Conservation (phyloP, 2,329 filamentous ascomycete genomes). For the Tolypocladium ophioglossoides region DNA sequence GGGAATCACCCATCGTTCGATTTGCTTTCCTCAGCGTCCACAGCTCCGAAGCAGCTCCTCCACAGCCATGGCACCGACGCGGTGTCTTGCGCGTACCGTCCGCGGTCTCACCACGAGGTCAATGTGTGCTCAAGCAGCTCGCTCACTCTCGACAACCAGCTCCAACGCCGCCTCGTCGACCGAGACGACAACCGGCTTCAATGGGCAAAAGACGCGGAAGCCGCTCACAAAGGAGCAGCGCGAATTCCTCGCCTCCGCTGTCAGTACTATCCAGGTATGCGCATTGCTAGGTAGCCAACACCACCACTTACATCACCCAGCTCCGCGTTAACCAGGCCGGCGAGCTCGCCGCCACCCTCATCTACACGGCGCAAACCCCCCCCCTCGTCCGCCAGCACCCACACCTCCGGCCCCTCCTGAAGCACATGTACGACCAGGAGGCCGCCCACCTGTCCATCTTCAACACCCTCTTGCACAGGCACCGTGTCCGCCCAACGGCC, state of each 20-base stretch:
- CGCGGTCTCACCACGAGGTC: background rate
- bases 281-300: background rate
- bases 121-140: background rate
- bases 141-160: constrained; percentile 6
- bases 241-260: constrained; percentile 65
- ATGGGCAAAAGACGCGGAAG: constrained; percentile 33
- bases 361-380: constrained; percentile 83
- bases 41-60: background rate
- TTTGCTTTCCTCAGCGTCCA: background rate
- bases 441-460: constrained; percentile 78
- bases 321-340: constrained; percentile 96
- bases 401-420: constrained; percentile 81
- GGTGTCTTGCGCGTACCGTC: constrained; percentile 7
- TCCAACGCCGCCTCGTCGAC: constrained; percentile 4
- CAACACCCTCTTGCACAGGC: constrained; percentile 70
- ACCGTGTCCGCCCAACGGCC: constrained; percentile 83
- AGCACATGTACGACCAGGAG: constrained; percentile 98
- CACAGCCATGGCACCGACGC: constrained; percentile 9
- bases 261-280: constrained; percentile 23
- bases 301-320: constrained; percentile 22
- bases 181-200: constrained; percentile 9
- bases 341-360: constrained; percentile 90
- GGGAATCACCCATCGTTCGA: background rate
- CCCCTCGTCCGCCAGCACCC: constrained; percentile 71
- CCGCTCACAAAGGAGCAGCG: constrained; percentile 60